phyloP scores from a whole-genome alignment of 2,329 filamentous ascomycete genomes.

The Fonsecaea erecta region DNA sequence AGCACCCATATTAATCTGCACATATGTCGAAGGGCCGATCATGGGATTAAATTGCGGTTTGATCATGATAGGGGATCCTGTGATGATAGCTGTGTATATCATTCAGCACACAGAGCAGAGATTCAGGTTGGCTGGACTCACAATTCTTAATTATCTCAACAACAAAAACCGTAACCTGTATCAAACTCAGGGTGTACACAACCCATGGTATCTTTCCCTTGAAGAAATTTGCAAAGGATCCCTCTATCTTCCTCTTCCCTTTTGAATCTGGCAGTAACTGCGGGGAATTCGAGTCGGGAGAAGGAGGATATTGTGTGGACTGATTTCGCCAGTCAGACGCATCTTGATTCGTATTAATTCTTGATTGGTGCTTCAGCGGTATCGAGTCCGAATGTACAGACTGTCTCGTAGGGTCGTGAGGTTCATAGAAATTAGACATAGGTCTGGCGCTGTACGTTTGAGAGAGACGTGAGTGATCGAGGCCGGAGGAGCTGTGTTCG shows the following conservation, averaged over 20 bases:
- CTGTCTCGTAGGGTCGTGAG: slow-evolving; percentile 18
- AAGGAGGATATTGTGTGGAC: slow-evolving; percentile 53
- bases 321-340: slow-evolving; percentile 38
- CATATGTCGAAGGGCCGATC: slow-evolving; percentile 89
- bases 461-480: slow-evolving; percentile 37
- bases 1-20: slow-evolving; percentile 96
- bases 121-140: slow-evolving; percentile 49
- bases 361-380: slow-evolving; percentile 30
- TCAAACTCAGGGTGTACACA: slow-evolving; percentile 75
- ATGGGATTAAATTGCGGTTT: slow-evolving; percentile 92
- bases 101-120: slow-evolving; percentile 5
- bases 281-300: slow-evolving; percentile 58
- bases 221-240: slow-evolving; percentile 63
- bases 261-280: slow-evolving; percentile 32
- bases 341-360: slow-evolving; percentile 26
- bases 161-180: slow-evolving; percentile 85
- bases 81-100: slow-evolving; percentile 68
- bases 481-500: slow-evolving; percentile 34
- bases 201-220: slow-evolving; percentile 72
- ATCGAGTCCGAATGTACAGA: slow-evolving; percentile 29
- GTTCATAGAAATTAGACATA: slow-evolving; percentile 21
- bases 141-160: slow-evolving; percentile 84
- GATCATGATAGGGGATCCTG: slow-evolving; percentile 70
- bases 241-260: slow-evolving; percentile 43
- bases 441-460: slow-evolving; percentile 18